Conservation (phyloP, 2,329 filamentous ascomycete species). For the Didymella pomorum region DNA sequence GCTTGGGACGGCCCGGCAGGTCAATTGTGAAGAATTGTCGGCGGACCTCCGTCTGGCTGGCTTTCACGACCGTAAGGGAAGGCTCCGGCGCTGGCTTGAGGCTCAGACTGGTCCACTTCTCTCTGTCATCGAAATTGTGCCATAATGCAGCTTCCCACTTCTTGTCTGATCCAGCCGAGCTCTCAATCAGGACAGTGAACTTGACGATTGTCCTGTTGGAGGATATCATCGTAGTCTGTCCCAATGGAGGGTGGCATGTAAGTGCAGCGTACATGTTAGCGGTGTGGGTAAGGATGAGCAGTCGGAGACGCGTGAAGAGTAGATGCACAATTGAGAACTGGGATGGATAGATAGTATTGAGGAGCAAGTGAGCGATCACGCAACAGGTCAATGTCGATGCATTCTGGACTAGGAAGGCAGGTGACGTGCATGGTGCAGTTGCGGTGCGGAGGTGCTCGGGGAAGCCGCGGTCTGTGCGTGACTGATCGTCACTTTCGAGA, state of each 20-base stretch:
- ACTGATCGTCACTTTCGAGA: constrained; percentile 11
- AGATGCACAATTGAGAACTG: constrained; percentile 1
- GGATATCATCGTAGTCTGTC: constrained; percentile 72
- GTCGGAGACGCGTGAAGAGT: neutral
- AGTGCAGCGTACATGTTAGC: constrained; percentile 61
- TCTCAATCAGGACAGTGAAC: constrained; percentile 76
- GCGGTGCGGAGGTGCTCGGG: constrained; percentile 37
- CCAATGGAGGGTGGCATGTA: constrained; percentile 74
- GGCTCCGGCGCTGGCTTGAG: constrained; percentile 56
- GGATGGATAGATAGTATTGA: constrained; percentile 4
- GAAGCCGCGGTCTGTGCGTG: constrained; percentile 23
- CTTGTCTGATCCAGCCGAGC: constrained; percentile 62
- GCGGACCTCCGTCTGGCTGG: constrained; percentile 22
- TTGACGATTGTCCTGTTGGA: constrained; percentile 51
- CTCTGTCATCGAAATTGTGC: constrained; percentile 68
- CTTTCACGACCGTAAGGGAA: constrained; percentile 35
- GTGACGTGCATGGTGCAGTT: constrained; percentile 27
- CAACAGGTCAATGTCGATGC: constrained; percentile 13
- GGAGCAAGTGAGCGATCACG: constrained; percentile 4
- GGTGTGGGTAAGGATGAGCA: neutral
- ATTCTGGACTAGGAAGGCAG: constrained; percentile 27
- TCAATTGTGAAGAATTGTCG: constrained; percentile 64
- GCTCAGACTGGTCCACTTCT: constrained; percentile 66
- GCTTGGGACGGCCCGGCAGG: constrained; percentile 55
- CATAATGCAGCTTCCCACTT: constrained; percentile 79